Base-by-base conservation (phyloP, 768 basidiomycete genomes). In the Pisolithus orientalis region DNA sequence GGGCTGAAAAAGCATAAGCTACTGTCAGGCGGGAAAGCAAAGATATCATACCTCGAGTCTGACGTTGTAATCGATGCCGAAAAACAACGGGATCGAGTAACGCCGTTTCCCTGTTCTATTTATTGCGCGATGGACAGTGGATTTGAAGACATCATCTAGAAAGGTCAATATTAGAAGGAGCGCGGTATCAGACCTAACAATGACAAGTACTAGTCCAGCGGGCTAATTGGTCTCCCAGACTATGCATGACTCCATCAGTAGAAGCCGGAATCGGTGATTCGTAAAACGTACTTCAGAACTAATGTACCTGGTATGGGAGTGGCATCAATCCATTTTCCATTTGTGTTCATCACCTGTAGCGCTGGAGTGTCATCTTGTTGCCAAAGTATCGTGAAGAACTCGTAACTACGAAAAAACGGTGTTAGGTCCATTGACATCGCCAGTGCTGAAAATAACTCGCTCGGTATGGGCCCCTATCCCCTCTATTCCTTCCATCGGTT, bases 321-420 rank as follows among this genome's bases (percentile, higher is more conserved):
- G 3, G 82, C 83, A 37, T 78, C 64, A 49, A 84, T 71, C 82
- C 82, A 84, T 52, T 80, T 63, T 1, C 76, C 75, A 14, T 63
- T 56, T 5, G 69, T 63, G 61, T 80, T 81, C 58, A 80, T 67
- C 5, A 80, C 79, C 52, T 82, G 79, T 39, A 84, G 65, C 0
- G 77, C 76, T n/a, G 66, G 70, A 5, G 78, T 70, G n/a, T 67
- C 67, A 69, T 66, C 64, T 64, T 84, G 79, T 75, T 87, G 81
- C 81, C 85, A 88, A 37, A 95, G 77, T 49, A 95, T 85, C 3
- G 93, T 94, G 69, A 96, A 94, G 69, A 89, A 91, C 87, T 85
- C 83, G 65, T 82, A 85, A 66, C 83, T 86, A 17, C 4, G 5
- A 29, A 6, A 13, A 14, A 0, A 55, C 14, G 6, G 27, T 28